Conservation (phyloP, 495 filamentous ascomycete species). For the Recurvomyces mirabilis region DNA sequence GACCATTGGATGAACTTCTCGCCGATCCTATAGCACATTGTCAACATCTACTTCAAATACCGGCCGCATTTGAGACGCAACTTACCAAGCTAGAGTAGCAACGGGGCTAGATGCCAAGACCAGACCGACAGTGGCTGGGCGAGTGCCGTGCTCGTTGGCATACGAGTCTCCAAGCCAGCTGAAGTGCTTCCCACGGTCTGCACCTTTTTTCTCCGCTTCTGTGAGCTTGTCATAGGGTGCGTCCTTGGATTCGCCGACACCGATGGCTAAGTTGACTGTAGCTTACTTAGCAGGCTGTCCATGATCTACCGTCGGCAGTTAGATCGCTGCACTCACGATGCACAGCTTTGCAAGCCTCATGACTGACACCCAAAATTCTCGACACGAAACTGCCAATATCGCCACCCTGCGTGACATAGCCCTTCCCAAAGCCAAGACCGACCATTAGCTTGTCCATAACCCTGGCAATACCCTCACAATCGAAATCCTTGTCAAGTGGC, state of each 20-base stretch:
- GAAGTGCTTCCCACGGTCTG: slow-evolving; percentile 30
- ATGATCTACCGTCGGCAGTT: neutral
- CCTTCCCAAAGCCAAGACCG: slow-evolving; percentile 44
- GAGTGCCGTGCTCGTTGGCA: slow-evolving; percentile 45
- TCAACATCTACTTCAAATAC: slow-evolving; percentile 18
- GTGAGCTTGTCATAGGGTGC: slow-evolving; percentile 1
- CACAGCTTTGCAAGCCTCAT: slow-evolving; percentile 33
- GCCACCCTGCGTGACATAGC: slow-evolving; percentile 56
- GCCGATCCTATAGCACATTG: slow-evolving; percentile 42
- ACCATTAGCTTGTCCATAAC: slow-evolving; percentile 50
- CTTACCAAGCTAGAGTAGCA: slow-evolving; percentile 54
- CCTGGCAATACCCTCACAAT: slow-evolving; percentile 32
- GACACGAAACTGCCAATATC: slow-evolving; percentile 50
- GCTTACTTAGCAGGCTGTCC: neutral
- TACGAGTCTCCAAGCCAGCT: slow-evolving; percentile 39
- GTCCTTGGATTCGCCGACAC: neutral
- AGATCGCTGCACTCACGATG: slow-evolving; percentile 25
- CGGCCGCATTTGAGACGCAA: neutral
- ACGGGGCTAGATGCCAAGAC: slow-evolving; percentile 47
- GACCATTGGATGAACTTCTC: slow-evolving; percentile 59
- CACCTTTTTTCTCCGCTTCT: slow-evolving; percentile 10
- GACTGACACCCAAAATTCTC: slow-evolving; percentile 32
- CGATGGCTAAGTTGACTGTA: slow-evolving; percentile 9
- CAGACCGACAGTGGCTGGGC: slow-evolving; percentile 51
- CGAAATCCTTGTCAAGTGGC: slow-evolving; percentile 40